These are phyloP conservation scores for Hymenoscyphus occultus DNA, from an alignment of 2,329 filamentous ascomycete genomes.

Conservation along the genomic window DNA sequence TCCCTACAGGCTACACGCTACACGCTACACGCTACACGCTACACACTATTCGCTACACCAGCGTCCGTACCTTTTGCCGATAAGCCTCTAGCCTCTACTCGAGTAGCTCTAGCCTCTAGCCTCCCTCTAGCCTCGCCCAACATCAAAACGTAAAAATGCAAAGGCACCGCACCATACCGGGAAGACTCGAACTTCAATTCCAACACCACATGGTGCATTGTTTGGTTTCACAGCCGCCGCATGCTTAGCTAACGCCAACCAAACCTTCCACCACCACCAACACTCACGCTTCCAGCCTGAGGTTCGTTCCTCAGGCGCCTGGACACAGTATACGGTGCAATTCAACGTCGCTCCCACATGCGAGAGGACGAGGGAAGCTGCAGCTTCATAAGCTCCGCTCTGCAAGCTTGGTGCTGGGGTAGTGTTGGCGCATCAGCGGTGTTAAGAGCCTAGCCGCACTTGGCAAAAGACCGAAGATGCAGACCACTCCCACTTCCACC, in stretches of 20 bases:
- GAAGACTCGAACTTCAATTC: neutral
- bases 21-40: too few relatives aligned
- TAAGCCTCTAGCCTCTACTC: neutral
- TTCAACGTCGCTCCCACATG: slow-evolving; percentile 1
- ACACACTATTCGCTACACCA: neutral
- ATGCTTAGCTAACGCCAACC: neutral
- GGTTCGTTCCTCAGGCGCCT: neutral
- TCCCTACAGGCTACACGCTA: too few relatives aligned
- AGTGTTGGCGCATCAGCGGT: neutral
- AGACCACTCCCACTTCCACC: neutral
- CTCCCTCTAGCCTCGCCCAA: neutral
- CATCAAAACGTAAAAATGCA: neutral
- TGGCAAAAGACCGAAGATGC: neutral
- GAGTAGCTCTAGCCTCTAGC: too few relatives aligned
- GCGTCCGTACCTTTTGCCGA: neutral
- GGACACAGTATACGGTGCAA: neutral
- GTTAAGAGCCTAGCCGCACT: slow-evolving; percentile 1
- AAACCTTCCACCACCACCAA: neutral
- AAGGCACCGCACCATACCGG: neutral
- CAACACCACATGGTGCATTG: neutral
- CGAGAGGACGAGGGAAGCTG: neutral
- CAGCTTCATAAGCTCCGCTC: neutral
- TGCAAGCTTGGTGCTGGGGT: slow-evolving; percentile 2
- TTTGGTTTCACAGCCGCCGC: slow-evolving; percentile 2
- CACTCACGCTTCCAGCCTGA: neutral